Evolutionary conservation across 192 early-diverging fungal genomes (phyloP).

Genomic region (Umbelopsis sp.): DNA sequence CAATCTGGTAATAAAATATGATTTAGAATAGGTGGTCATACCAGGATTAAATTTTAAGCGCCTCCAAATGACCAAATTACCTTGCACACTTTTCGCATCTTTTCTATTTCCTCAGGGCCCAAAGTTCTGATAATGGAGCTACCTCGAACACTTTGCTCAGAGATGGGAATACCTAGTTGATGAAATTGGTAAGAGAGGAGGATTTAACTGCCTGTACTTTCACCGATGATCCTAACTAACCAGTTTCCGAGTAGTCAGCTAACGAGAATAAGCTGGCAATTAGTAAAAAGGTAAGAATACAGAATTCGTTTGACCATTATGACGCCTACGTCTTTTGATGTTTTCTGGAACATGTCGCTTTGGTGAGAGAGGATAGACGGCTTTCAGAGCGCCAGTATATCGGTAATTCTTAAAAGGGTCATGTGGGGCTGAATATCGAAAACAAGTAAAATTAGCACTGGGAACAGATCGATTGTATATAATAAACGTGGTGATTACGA

Average conservation of each 20-base stretch:
- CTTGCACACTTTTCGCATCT: slow-evolving; percentile 78
- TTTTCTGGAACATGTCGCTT: slow-evolving; percentile 61
- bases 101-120: slow-evolving; percentile 71
- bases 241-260: slow-evolving; percentile 33
- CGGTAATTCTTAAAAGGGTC: slow-evolving; percentile 58
- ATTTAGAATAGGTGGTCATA: neutral
- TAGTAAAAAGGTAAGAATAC: neutral
- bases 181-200: neutral
- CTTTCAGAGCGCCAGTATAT: slow-evolving; percentile 70
- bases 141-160: slow-evolving; percentile 74
- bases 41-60: neutral
- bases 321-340: slow-evolving; percentile 52
- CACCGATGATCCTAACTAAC: neutral
- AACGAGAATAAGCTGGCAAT: neutral
- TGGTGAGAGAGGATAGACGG: slow-evolving; percentile 78
- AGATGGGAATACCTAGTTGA: slow-evolving; percentile 66
- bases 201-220: too few species aligned
- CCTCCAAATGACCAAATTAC: slow-evolving; percentile 42
- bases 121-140: slow-evolving; percentile 71
- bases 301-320: neutral
- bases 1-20: slow-evolving; percentile 52
- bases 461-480: neutral
- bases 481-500: neutral
- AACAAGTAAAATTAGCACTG: neutral
- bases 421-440: slow-evolving; percentile 34